Base-by-base conservation (phyloP, 1,284 basidiomycete genomes). In the Cryptococcus wingfieldii region DNA sequence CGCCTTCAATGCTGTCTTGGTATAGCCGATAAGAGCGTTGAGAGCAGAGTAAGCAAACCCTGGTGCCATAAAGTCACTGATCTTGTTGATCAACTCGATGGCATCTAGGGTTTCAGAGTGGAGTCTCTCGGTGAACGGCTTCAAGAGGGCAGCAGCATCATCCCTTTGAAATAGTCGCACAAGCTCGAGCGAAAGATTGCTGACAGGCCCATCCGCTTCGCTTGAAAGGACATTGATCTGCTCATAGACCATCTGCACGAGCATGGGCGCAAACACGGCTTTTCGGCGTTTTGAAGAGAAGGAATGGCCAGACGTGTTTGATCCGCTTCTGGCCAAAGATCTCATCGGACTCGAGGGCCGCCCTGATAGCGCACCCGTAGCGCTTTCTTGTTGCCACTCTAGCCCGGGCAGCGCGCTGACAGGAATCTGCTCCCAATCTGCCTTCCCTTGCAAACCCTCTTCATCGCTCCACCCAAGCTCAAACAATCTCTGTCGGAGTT, bases 131-230 rank as follows among this genome's bases (percentile, higher is more conserved):
- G 87, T 79, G 14, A 85, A 76, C 5, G 86, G 82, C n/a, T 87
- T 80, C 13, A 83, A 79, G 14, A 89, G 75, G 7, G 86, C 76
- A 18, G 80, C 77, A 2, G 87, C 83, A 63, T 90, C 88, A 64
- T 88, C 86, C 25, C 87, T 80, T 82, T 90, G 86, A 37, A 87
- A 72, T 58, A 88, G 83, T n/a, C 85, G 63, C 19, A 89, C 66
- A 5, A 84, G 73, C 45, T 80, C 81, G 31, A 82, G 80, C 8
- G 87, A 84, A 0, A 81, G 74, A n/a, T 78, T 80, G 2, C 84
- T 80, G 19, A 88, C 80, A 1, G 72, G 63, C 58, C 84, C 79
- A 65, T 86, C 81, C 19, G 73, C 60, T 59, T 87, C 85, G 45
- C 79, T 79, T 1, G 81, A 78, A 54, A 88, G 74, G 4, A 68